These are phyloP conservation scores for Lipomyces anomalus DNA, from an alignment of 805 yeast genomes.

Conservation along the genomic window DNA sequence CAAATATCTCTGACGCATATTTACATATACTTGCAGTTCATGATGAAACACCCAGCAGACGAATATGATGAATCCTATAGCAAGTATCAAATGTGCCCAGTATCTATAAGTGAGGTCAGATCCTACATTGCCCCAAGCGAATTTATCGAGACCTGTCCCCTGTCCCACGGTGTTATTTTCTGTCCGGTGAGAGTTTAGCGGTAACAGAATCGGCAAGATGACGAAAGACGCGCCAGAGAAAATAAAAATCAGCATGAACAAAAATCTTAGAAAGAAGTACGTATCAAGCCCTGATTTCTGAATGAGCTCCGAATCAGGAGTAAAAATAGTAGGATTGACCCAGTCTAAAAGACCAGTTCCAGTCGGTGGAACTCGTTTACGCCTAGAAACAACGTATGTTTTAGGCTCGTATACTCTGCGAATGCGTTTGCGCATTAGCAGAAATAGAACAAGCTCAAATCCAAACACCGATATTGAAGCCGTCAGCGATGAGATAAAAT, in stretches of 20 bases:
- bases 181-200: slow-evolving; percentile 47
- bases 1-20: slow-evolving; percentile 44
- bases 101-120: slow-evolving; percentile 45
- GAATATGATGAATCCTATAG: slow-evolving; percentile 48
- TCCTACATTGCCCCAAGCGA: slow-evolving; percentile 68
- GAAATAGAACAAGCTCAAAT: slow-evolving; percentile 54
- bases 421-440: slow-evolving; percentile 60
- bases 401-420: slow-evolving; percentile 83
- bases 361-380: slow-evolving; percentile 57
- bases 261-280: slow-evolving; percentile 77
- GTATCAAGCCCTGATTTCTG: slow-evolving; percentile 90
- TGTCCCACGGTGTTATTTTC: slow-evolving; percentile 11
- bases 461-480: slow-evolving; percentile 64
- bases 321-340: slow-evolving; percentile 58
- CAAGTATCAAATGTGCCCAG: slow-evolving; percentile 58
- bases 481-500: slow-evolving; percentile 66
- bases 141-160: slow-evolving; percentile 52
- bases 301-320: slow-evolving; percentile 69
- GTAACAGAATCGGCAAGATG: slow-evolving; percentile 63
- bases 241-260: slow-evolving; percentile 50
- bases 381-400: slow-evolving; percentile 55
- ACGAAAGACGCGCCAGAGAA: slow-evolving; percentile 52
- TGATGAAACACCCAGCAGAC: slow-evolving; percentile 51
- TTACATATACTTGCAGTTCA: slow-evolving; percentile 51
- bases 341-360: slow-evolving; percentile 67